These are phyloP conservation scores for Termitomyces sp. DNA, from an alignment of 768 basidiomycete genomes.

Conservation along the genomic window DNA sequence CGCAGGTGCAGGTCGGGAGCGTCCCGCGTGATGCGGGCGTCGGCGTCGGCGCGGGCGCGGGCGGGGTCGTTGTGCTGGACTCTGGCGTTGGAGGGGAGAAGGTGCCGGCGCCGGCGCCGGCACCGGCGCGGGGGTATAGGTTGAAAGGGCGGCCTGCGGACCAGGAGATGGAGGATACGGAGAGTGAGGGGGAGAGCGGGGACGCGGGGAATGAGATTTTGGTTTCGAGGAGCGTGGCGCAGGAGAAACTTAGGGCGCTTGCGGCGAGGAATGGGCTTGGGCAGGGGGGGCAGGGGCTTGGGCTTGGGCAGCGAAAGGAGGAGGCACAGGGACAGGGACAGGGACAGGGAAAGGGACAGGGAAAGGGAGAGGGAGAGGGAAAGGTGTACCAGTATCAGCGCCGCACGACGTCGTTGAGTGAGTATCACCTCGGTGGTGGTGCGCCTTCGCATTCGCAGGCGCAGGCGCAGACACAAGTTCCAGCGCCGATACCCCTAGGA, in stretches of 20 bases:
- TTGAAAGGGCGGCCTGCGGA: slow-evolving; percentile 62
- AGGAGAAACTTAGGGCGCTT: slow-evolving; percentile 57
- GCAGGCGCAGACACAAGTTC: no score
- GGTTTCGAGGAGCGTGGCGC: slow-evolving; percentile 63
- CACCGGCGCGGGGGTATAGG: slow-evolving; percentile 34
- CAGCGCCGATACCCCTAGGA: slow-evolving; percentile 40
- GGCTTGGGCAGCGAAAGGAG: no score
- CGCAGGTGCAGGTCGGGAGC: slow-evolving; percentile 27
- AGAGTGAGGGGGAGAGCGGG: slow-evolving; percentile 40
- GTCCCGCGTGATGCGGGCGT: background rate
- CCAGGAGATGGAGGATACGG: slow-evolving; percentile 63
- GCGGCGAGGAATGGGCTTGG: slow-evolving; percentile 40
- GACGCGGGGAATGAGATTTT: slow-evolving; percentile 30
- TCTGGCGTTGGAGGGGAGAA: no score
- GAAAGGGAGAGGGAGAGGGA: background rate
- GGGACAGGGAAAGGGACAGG: no score
- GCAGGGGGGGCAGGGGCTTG: no score
- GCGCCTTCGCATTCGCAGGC: background rate
- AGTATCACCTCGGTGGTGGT: background rate
- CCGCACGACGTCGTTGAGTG: background rate
- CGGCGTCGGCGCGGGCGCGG: no score
- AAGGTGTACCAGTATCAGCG: no score
- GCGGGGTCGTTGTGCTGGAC: no score
- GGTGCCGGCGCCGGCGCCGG: no score
- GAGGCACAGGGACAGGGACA: no score